phyloP scores from a whole-genome alignment of 2,329 filamentous ascomycete species.

The Aspergillus sp. region DNA sequence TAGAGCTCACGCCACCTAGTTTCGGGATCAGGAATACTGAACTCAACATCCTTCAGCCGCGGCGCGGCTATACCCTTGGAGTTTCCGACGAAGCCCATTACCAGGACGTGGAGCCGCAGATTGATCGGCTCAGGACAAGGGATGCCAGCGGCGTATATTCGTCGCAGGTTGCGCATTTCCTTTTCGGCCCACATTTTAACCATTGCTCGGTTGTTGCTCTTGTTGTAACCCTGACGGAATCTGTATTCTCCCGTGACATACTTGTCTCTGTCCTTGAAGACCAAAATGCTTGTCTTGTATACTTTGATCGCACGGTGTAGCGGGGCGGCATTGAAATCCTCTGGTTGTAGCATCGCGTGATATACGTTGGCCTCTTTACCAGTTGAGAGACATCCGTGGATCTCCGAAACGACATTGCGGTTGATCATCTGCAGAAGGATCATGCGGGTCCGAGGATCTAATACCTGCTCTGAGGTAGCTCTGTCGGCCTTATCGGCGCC shows the following conservation, averaged over 20 bases:
- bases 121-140: slow-evolving; percentile 86
- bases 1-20: slow-evolving; percentile 77
- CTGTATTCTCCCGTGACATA: slow-evolving; percentile 94
- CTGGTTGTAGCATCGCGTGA: slow-evolving; percentile 69
- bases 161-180: slow-evolving; percentile 89
- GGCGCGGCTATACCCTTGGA: slow-evolving; percentile 85
- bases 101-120: slow-evolving; percentile 88
- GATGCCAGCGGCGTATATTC: slow-evolving; percentile 80
- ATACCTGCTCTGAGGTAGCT: slow-evolving; percentile 89
- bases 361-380: slow-evolving; percentile 99
- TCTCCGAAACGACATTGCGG: slow-evolving; percentile 80
- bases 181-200: slow-evolving; percentile 99
- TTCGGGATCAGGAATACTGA: slow-evolving; percentile 67
- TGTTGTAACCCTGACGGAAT: slow-evolving; percentile 88
- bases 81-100: slow-evolving; percentile 92
- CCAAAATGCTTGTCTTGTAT: slow-evolving; percentile 96
- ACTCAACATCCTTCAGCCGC: slow-evolving; percentile 79
- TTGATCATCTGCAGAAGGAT: slow-evolving; percentile 96
- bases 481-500: slow-evolving; percentile 78
- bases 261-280: slow-evolving; percentile 96
- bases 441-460: slow-evolving; percentile 93
- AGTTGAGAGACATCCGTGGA: slow-evolving; percentile 93
- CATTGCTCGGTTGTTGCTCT: slow-evolving; percentile 94
- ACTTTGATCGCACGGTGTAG: slow-evolving; percentile 91
- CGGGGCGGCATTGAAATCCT: slow-evolving; percentile 46